Evolutionary conservation across 1,284 basidiomycete species (phyloP), one percentile per base, ranked within the genome.

Genomic region (Microbotryum lychnidis-dioicae): DNA sequence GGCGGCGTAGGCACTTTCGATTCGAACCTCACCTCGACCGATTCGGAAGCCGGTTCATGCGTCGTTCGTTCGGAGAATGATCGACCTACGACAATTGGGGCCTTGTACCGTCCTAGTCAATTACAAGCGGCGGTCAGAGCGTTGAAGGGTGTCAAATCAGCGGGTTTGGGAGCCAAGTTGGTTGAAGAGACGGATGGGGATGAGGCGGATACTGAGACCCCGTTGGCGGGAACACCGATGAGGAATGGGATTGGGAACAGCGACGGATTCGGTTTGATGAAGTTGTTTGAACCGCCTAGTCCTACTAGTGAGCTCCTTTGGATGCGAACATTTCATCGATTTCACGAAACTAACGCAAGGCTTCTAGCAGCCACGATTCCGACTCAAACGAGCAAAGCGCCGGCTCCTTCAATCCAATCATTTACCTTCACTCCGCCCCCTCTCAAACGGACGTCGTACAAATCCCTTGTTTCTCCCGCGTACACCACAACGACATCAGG

Each of bases 61-160:
- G 37, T 42, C 16, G 37, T 42, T 42, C 37, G 37, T 16, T 42
- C 37, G 37, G 37, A 42, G 37, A 42, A 18, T 42, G 37, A 42
- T 42, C 12, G 12, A 42, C 12, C 8, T 46, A 47, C 23, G 54
- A 44, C 6, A 52, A 51, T 5, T 31, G 25, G 5, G 51, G 58
- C 6, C 27, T 12, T n/a, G 48, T n/a, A 23, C 51, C 29, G 9
- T 23, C 25, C 25, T n/a, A 59, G 31, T 16, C 66, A 68, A 52
- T 57, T 68, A 6, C 56, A 54, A n/a, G 67, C 67, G 6, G 67
- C 67, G 0, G 56, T 64, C 7, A 47, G 56, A 23, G 67, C 67
- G n/a, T 46, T 68, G 21, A 44, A 48, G 21, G 64, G 63, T 1
- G 61, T 62, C 25, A 25, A 25, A 12, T 54, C 47, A 9, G 64